Evolutionary conservation across 2,329 filamentous ascomycete genomes (phyloP), one percentile per base, ranked within the genome.

Genomic region (Epichloe scottii): DNA sequence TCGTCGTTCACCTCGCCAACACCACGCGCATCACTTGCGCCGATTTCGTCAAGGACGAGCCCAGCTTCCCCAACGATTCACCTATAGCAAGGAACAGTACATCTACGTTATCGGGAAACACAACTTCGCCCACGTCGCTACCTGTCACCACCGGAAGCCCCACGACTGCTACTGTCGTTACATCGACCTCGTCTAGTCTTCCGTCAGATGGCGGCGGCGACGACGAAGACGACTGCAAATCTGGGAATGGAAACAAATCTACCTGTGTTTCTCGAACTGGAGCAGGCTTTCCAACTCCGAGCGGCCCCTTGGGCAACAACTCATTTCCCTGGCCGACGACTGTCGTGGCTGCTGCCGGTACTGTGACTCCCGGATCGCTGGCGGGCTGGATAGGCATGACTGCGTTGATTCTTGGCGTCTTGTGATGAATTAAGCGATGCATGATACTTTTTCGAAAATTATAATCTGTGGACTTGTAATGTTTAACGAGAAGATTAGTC

Each of bases 1-100:
- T 86, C 52, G 80, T 83, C 48, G 59, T 86, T 53, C 82, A 86
- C 68, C 80, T 75, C 57, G 70, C 71, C 60, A 83, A 84, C 70
- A 78, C 72, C 64, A 82, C 79, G 1, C 76, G 82, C 55, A 75
- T 85, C 58, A 75, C 74, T 12, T 85, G 82, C 60, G 81, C 78
- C 65, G 82, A 81, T 71, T 83, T 85, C 62, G 44, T 54, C 44
- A 49, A 43, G 33, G 38, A 40, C 37, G 35, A 6, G 42, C 11
- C 37, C 30, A 15, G 19, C 30, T 4, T 49, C n/a, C 41, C 40
- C 14, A 14, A 12, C 34, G 21, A 11, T 14, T 43, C 47, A n/a
- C 11, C 41, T 6, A 12, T 34, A 23, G 23, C 34, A n/a, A 2
- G 33, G 10, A 46, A 23, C 2, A 19, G 14, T 26, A 34, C 35